A percentile compares a stretch with the other conserved stretches of the same genome.
Conservation (phyloP, 176 grass and related monocot genomes). For the Oryza glumipatula region DNA sequence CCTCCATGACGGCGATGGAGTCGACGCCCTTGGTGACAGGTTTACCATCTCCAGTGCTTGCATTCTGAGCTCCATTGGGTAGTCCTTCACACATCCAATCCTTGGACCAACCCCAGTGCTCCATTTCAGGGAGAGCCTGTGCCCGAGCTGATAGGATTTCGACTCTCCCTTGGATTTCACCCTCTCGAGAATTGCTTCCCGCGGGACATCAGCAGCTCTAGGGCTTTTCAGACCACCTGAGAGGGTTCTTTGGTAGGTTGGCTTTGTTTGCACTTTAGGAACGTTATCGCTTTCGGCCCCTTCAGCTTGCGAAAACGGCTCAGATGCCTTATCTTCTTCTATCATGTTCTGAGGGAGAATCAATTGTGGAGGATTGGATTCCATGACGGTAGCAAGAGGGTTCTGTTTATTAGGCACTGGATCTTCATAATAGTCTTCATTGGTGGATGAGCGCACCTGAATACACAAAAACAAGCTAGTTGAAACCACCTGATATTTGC, state of each 20-base stretch:
- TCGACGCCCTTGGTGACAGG: constrained; percentile 62
- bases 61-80: constrained; percentile 71
- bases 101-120: constrained; percentile 84
- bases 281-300: background rate
- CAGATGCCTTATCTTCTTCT: constrained; percentile 18
- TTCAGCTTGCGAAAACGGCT: constrained; percentile 6
- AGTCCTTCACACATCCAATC: constrained; percentile 92
- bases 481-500: constrained; percentile 7
- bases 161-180: constrained; percentile 71
- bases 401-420: constrained; percentile 27
- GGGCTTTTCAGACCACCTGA: constrained; percentile 82
- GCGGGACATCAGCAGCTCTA: constrained; percentile 42
- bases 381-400: background rate
- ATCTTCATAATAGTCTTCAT: constrained; percentile 76
- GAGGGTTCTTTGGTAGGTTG: constrained; percentile 72
- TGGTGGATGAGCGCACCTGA: constrained; percentile 65
- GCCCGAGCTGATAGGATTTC: constrained; percentile 82
- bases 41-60: constrained; percentile 82
- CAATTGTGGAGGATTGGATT: constrained; percentile 40
- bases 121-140: constrained; percentile 83
- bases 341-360: constrained; percentile 24
- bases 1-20: constrained; percentile 32
- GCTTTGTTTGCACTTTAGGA: constrained; percentile 44
- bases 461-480: constrained; percentile 36
- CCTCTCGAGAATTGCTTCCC: constrained; percentile 75